These are phyloP conservation scores for Capronia americana DNA, from an alignment of 2,329 filamentous ascomycete genomes.

Conservation along the genomic window DNA sequence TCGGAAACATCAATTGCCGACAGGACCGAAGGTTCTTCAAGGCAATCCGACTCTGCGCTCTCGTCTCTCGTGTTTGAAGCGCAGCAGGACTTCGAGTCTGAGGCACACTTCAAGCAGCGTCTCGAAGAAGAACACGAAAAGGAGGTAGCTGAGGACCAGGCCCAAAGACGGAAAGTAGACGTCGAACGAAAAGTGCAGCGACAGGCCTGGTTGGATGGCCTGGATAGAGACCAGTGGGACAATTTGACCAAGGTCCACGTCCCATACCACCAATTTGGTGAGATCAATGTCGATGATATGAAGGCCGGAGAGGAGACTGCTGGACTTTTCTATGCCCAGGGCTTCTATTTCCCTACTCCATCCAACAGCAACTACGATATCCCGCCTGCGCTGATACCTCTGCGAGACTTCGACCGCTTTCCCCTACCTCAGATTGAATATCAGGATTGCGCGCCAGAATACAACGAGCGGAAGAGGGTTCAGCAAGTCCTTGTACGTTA, in stretches of 20 bases:
- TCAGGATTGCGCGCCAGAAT: not conserved
- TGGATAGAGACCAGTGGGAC: not conserved
- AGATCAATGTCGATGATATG: conserved; percentile 5
- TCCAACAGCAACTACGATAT: conserved; percentile 3
- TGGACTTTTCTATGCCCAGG: conserved; percentile 1
- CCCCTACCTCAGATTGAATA: conserved; percentile 3
- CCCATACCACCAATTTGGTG: not conserved
- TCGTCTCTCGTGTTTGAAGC: conserved; percentile 6
- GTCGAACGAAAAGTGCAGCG: not conserved
- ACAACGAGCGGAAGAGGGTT: not conserved
- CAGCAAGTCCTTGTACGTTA: not conserved
- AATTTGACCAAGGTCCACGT: not conserved
- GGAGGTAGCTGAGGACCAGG: not conserved
- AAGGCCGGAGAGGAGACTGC: not conserved
- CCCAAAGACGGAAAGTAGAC: not conserved
- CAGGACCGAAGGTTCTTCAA: not conserved
- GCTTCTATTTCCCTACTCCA: conserved; percentile 18
- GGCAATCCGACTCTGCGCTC: not conserved
- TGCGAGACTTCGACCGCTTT: conserved; percentile 17
- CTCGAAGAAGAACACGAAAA: not conserved
- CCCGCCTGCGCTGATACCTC: conserved; percentile 10
- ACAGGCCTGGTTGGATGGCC: not conserved
- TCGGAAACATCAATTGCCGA: not conserved
- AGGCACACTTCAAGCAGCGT: conserved; percentile 1
- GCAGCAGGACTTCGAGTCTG: conserved; percentile 14